Conservation (phyloP, 805 yeast species). For the Candida dajiaensis region DNA sequence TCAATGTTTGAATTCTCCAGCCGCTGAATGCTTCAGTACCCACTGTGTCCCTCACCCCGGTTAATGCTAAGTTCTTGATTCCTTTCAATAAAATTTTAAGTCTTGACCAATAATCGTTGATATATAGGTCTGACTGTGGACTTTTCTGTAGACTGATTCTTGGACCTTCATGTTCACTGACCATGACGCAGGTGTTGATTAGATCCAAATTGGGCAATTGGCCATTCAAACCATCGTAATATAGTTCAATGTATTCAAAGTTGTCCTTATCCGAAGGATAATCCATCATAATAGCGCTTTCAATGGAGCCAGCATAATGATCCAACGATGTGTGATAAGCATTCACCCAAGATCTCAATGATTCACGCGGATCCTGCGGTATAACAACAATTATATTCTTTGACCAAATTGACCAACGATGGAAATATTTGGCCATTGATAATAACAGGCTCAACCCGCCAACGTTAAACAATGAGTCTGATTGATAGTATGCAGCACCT, state of each 20-base stretch:
- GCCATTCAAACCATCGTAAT: slow-evolving; percentile 88
- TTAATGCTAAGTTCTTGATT: slow-evolving; percentile 56
- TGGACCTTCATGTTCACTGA: slow-evolving; percentile 73
- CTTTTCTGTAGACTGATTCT: slow-evolving; percentile 61
- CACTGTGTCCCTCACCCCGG: slow-evolving; percentile 59
- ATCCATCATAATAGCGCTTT: slow-evolving; percentile 83
- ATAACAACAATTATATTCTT: slow-evolving; percentile 85
- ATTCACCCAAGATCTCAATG: slow-evolving; percentile 84
- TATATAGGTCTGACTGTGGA: slow-evolving; percentile 38
- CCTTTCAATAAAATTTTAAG: slow-evolving; percentile 57
- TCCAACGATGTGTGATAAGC: slow-evolving; percentile 86
- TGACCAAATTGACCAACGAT: slow-evolving; percentile 90
- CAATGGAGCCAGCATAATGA: slow-evolving; percentile 88
- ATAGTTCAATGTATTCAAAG: slow-evolving; percentile 67
- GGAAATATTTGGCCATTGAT: slow-evolving; percentile 73
- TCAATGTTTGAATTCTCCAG: slow-evolving; percentile 90
- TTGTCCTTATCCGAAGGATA: slow-evolving; percentile 61
- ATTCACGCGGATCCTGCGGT: slow-evolving; percentile 62
- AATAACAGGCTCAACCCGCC: slow-evolving; percentile 76
- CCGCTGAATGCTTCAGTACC: slow-evolving; percentile 94
- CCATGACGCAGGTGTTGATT: slow-evolving; percentile 70
- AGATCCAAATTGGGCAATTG: slow-evolving; percentile 92
- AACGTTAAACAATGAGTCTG: slow-evolving; percentile 57
- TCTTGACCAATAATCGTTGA: slow-evolving; percentile 48
- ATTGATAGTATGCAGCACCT: slow-evolving; percentile 80